phyloP scores from a whole-genome alignment of 192 early-diverging fungal genomes.

The Coemansia sp. region DNA sequence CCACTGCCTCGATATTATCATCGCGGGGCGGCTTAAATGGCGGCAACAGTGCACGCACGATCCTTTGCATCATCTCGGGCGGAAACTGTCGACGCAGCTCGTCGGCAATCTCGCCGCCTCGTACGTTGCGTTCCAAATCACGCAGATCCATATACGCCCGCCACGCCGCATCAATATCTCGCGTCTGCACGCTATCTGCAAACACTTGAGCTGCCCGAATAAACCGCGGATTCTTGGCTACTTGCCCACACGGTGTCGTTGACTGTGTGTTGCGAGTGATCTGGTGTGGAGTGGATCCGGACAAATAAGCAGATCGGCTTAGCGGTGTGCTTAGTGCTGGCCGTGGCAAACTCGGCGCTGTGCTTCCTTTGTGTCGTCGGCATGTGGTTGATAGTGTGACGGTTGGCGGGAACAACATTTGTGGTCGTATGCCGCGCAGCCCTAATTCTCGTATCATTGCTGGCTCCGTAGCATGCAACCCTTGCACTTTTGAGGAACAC shows the following conservation, averaged over 20 bases:
- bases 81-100: conserved; percentile 22
- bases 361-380: conserved; percentile 13
- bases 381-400: not conserved
- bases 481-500: too few species aligned
- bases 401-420: not conserved
- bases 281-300: not conserved
- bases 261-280: conserved; percentile 1
- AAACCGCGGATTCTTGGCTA: conserved; percentile 17
- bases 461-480: not conserved
- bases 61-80: conserved; percentile 1
- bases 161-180: conserved; percentile 30
- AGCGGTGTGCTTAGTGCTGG: not conserved
- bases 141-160: conserved; percentile 28
- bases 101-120: conserved; percentile 11
- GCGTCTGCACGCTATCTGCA: conserved; percentile 8
- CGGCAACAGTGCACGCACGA: conserved; percentile 26
- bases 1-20: conserved; percentile 14
- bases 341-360: not conserved
- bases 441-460: not conserved
- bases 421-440: not conserved
- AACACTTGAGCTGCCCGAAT: conserved; percentile 14
- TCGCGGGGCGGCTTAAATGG: conserved; percentile 3
- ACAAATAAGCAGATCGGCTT: not conserved
- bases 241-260: not conserved
- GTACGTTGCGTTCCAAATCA: conserved; percentile 26